Conservation (phyloP, 2,329 filamentous ascomycete genomes). For the Zalaria obscura region DNA sequence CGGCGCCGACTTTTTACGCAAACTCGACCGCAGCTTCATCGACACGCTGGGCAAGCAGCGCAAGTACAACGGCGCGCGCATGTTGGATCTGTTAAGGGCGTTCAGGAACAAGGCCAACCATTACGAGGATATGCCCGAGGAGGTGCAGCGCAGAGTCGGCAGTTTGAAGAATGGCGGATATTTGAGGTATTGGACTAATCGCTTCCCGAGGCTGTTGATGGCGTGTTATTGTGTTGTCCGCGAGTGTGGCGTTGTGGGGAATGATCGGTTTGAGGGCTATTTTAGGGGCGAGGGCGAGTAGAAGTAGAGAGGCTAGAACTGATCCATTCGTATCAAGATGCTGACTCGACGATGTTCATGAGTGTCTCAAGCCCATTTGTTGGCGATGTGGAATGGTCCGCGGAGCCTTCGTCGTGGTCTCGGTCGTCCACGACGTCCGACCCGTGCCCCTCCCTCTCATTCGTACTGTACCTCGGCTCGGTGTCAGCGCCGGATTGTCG, state of each 20-base stretch:
- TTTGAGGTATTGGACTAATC: conserved; percentile 65
- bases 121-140: conserved; percentile 87
- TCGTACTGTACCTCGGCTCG: too few species aligned
- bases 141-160: conserved; percentile 60
- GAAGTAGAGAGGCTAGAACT: too few species aligned
- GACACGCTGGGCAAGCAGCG: conserved; percentile 85
- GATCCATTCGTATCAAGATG: too few species aligned
- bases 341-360: too few species aligned
- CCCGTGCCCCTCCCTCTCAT: too few species aligned
- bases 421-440: too few species aligned
- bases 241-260: conserved; percentile 47
- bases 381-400: too few species aligned
- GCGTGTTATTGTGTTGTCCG: conserved; percentile 64
- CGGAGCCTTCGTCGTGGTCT: too few species aligned
- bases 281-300: conserved; percentile 25
- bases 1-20: conserved; percentile 60
- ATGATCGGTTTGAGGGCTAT: conserved; percentile 59
- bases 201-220: conserved; percentile 67
- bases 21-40: conserved; percentile 67
- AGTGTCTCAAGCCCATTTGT: too few species aligned
- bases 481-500: too few species aligned
- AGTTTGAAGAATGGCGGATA: conserved; percentile 61
- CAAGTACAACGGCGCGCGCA: conserved; percentile 74
- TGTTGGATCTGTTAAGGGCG: conserved; percentile 78
- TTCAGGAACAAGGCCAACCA: conserved; percentile 95